A percentile compares a stretch with the other conserved stretches of the same genome.
Conservation (phyloP, 192 early-diverging fungal species). For the Chytriomyces confervae region DNA sequence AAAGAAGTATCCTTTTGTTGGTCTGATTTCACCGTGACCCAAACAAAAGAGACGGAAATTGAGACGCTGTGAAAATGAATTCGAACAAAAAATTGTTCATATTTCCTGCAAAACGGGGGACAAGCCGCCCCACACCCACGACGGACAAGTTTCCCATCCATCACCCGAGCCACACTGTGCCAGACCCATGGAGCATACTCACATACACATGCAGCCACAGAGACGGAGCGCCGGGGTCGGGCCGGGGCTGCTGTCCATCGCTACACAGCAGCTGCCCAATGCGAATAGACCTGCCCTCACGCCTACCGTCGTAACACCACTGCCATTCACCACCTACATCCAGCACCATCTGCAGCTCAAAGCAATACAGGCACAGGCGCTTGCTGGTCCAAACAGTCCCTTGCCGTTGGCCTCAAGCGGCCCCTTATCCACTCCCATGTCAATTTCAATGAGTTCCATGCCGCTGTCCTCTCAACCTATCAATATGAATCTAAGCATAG, state of each 20-base stretch:
- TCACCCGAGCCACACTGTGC: no score
- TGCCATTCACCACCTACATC: background rate
- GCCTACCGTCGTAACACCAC: background rate
- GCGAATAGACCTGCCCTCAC: background rate
- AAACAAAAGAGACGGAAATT: no score
- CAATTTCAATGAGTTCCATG: background rate
- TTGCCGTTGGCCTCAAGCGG: background rate
- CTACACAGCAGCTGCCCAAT: background rate
- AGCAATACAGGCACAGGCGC: background rate
- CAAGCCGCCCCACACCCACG: no score
- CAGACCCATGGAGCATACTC: no score
- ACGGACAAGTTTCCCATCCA: no score
- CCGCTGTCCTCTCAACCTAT: background rate
- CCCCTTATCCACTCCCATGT: background rate
- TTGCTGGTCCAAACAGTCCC: background rate
- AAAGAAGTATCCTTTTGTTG: no score
- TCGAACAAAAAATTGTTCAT: background rate
- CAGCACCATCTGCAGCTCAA: conserved; percentile 1
- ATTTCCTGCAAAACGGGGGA: no score
- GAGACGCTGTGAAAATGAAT: background rate
- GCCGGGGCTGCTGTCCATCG: background rate
- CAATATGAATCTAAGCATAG: no score
- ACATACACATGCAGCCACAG: background rate
- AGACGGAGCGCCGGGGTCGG: background rate
- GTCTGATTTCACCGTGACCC: no score